Evolutionary conservation across 2,329 filamentous ascomycete genomes (phyloP), one percentile per base, ranked within the genome.

Genomic region (Colletotrichum sp.): DNA sequence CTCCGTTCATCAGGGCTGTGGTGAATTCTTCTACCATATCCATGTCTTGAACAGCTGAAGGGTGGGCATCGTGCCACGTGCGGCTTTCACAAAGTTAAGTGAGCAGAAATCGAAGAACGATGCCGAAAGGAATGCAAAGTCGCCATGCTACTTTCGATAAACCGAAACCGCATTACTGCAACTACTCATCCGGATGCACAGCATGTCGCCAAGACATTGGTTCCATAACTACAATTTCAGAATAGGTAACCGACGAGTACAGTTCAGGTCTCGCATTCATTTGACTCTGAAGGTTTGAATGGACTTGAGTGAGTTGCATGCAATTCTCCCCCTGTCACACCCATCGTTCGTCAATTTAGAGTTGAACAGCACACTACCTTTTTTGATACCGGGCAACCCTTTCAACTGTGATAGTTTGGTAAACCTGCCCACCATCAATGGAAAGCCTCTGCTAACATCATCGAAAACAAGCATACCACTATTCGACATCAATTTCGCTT

Each of bases 341-440:
- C 22, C 15, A 36, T 22, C n/a, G 59, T 22, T 15, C n/a, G 44
- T 22, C 16, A 27, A 16, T 57, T 70, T 71, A 57, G 32, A 74
- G 71, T 70, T 74, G 32, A 15, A 15, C 28, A 60, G 68, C 68
- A 74, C 72, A 67, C 61, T 68, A 71, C 48, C 68, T 66, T 36
- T 34, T 34, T 28, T 27, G 27, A 22, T 19, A 34, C 48, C 22
- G 36, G 52, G 25, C 27, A 32, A 27, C 16, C 32, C 13, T 19
- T 34, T 44, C 28, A 52, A 16, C 30, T 28, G 27, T 57, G 70
- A 75, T 39, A 57, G 48, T 73, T 66, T 44, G n/a, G 16, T 39
- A 28, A 39, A 34, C 2, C 16, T 13, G 25, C 55, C 16, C 27
- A 30, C 22, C 52, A 63, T 63, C 69, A 63, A 39, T 44, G 68